phyloP scores from a whole-genome alignment of 805 yeast genomes.

The Metschnikowia picachoensis region DNA sequence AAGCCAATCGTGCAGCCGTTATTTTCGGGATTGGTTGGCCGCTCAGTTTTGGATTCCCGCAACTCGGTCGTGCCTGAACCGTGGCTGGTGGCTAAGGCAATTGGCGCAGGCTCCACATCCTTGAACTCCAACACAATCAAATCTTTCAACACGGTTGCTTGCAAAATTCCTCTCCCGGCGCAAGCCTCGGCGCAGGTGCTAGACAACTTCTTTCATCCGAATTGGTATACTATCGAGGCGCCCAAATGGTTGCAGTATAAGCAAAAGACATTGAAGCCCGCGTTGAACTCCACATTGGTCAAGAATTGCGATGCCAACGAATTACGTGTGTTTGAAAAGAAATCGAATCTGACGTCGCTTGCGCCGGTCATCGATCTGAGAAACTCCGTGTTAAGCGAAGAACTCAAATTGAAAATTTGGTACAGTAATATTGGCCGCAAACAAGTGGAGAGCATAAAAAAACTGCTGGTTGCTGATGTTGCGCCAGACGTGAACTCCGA shows the following conservation, averaged over 20 bases:
- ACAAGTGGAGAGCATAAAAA: constrained; percentile 19
- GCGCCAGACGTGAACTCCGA: not conserved
- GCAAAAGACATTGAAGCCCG: constrained; percentile 21
- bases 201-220: constrained; percentile 41
- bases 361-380: constrained; percentile 36
- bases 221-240: constrained; percentile 41
- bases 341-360: constrained; percentile 30
- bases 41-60: constrained; percentile 73
- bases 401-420: constrained; percentile 35
- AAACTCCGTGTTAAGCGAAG: constrained; percentile 30
- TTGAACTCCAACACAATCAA: constrained; percentile 26
- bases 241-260: constrained; percentile 42
- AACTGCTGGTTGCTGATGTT: constrained; percentile 7
- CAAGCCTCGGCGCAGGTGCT: constrained; percentile 33
- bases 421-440: constrained; percentile 35
- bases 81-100: constrained; percentile 60
- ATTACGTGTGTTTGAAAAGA: constrained; percentile 18
- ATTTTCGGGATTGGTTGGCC: constrained; percentile 68
- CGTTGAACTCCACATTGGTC: constrained; percentile 26
- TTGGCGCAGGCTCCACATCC: constrained; percentile 26
- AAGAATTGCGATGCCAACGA: constrained; percentile 20
- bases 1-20: constrained; percentile 69
- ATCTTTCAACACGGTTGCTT: constrained; percentile 26
- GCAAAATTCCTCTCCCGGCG: constrained; percentile 34
- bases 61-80: constrained; percentile 64